Base-by-base conservation (phyloP, 768 basidiomycete species). In the Serendipita sp. region DNA sequence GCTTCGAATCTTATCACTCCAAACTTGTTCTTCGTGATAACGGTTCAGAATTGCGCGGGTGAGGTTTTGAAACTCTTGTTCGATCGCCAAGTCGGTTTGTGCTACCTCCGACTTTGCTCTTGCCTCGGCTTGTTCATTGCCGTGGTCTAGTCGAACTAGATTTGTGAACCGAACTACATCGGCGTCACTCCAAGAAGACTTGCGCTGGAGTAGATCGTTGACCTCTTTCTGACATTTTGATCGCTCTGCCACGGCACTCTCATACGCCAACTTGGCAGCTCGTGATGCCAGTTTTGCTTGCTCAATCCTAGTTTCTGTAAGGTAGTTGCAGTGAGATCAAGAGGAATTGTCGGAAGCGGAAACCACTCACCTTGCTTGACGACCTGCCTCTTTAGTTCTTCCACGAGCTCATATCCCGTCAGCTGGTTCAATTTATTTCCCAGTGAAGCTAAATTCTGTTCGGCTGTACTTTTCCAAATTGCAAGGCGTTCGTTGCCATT, bases 21-120 rank as follows among this genome's bases (percentile, higher is more conserved):
- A 99, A 2, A 97, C 83, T 72, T 99, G 96, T 71, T 99, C 96
- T 74, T 97, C 95, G 75, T 98, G 95, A 72, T 98, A 98, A 42
- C 95, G 68, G 48, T 73, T 69, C 64, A 99, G 79, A 69, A 98
- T 98, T 9, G 81, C 77, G 62, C 84, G 84, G 86, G 95, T 89
- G 66, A 97, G 79, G 70, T 84, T 86, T 69, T 79, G 85, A 71
- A 98, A 96, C 67, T 86, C 89, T 48, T 81, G 80, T 67, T 99
- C 96, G 17, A 92, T 90, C 1, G 80, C 81, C 60, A 82, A 80
- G 67, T 99, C 96, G 2, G 82, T 79, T 42, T 82, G 78, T 22
- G 80, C 78, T 2, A 89, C 85, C 17, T 76, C 78, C 4, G 71
- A 72, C 68, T 95, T 93, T 0, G 88, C 82, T 9, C 78, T 76